Base-by-base conservation (phyloP, 2,329 filamentous ascomycete species). In the Fusarium anguioides region DNA sequence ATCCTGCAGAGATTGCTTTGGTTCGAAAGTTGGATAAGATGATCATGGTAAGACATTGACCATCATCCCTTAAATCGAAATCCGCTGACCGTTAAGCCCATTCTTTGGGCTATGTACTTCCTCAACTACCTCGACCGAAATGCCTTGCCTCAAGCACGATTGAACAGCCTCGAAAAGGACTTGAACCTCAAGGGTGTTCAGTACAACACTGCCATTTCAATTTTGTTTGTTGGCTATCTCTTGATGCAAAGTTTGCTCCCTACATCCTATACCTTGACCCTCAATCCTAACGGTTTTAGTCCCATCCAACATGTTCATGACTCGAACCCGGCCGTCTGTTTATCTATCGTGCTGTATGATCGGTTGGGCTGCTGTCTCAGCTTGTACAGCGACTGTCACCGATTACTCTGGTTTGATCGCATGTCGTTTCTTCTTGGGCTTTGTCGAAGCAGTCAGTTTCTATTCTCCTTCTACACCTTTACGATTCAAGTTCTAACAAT, bases 11-110 rank as follows among this genome's bases (percentile, higher is more conserved):
- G 49, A 73, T 72, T 31, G 60, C 67, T 3, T 59, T 73, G 3
- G 71, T 73, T 8, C 42, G 71, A 8, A 72, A 72, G 58, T 56
- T 73, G 8, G 71, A 74, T 20, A 39, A 62, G 4, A 65, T 55
- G 48, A 73, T 73, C 15, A 72, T 73, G 71, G 70, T 72, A 51
- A 42, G 54, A 17, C 5, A 6, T 31, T 15, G 27, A 31, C 6
- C 14, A 14, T 9, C 11, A 14, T 31, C 12, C 11, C 6, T 31
- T 31, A 5, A 2, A 11, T 9, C 6, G 4, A 14, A 14, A 15
- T 31, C 7, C 12, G 8, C 49, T 60, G 11, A 49, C 24, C 8
- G 8, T 4, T 6, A 40, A 71, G 69, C 69, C 66, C 6, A 70
- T 70, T 8, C 46, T 49, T 12, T 49, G 35, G 46, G 46, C 35